phyloP scores from a whole-genome alignment of 2,329 filamentous ascomycete genomes.

The Ophiostoma angusticollis region DNA sequence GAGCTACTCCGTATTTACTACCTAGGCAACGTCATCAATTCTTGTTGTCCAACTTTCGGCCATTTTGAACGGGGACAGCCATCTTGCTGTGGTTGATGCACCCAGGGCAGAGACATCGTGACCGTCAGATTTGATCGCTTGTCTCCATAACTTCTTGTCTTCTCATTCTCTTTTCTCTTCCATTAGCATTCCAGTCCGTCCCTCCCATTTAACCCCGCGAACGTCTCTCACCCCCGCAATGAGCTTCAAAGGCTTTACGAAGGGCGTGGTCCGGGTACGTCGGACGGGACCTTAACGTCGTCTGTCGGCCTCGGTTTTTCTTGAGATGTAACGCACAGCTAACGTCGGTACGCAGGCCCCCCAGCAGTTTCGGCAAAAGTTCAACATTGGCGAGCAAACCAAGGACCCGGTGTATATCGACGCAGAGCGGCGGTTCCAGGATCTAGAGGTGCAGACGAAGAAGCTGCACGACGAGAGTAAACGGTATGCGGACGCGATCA shows the following conservation, averaged over 20 bases:
- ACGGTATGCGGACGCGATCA: slow-evolving; percentile 96
- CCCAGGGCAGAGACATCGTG: too few species aligned
- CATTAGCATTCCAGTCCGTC: slow-evolving; percentile 7
- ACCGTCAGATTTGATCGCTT: too few species aligned
- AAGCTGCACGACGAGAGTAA: slow-evolving; percentile 92
- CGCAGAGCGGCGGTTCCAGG: slow-evolving; percentile 83
- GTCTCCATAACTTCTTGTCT: too few species aligned
- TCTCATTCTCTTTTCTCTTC: slow-evolving; percentile 1
- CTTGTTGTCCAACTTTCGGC: too few species aligned
- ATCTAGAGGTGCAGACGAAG: slow-evolving; percentile 92
- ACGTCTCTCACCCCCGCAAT: slow-evolving; percentile 33
- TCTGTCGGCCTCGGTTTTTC: neutral
- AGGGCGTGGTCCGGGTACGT: slow-evolving; percentile 72
- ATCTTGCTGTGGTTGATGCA: too few species aligned
- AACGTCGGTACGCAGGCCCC: slow-evolving; percentile 47
- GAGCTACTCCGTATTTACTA: too few species aligned
- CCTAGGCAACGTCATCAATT: too few species aligned
- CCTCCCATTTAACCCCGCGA: neutral
- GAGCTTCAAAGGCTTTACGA: slow-evolving; percentile 96
- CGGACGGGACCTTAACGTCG: too few species aligned
- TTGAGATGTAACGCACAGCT: neutral
- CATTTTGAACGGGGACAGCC: too few species aligned
- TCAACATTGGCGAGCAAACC: slow-evolving; percentile 91
- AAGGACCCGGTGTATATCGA: slow-evolving; percentile 93
- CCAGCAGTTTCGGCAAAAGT: slow-evolving; percentile 79